These are phyloP conservation scores for Solanum raphanifolium DNA, from an alignment of 257 asterid species.

Conservation along the genomic window DNA sequence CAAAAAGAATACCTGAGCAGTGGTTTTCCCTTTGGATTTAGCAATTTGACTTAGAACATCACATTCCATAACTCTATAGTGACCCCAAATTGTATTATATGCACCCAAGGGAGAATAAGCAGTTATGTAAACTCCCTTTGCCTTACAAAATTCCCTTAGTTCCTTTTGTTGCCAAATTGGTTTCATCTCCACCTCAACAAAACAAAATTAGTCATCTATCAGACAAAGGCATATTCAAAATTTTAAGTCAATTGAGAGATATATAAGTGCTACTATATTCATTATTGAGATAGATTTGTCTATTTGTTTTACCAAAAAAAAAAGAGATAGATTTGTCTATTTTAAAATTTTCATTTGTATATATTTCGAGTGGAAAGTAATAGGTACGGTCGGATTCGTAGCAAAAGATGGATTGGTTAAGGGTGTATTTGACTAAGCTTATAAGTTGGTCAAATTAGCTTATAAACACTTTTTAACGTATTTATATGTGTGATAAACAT, in stretches of 20 bases:
- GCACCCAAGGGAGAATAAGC: constrained; percentile 64
- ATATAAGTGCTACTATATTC: background rate
- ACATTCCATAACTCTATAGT: constrained; percentile 32
- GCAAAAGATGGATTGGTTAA: background rate
- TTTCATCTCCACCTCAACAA: constrained; percentile 45
- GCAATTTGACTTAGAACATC: constrained; percentile 33
- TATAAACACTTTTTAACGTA: background rate
- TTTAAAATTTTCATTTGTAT: background rate
- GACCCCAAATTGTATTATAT: constrained; percentile 52
- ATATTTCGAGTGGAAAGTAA: background rate
- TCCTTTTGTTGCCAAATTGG: constrained; percentile 48
- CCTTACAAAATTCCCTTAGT: constrained; percentile 37
- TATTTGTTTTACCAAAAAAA: too few species aligned
- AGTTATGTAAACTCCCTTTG: constrained; percentile 33
- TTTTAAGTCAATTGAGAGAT: background rate
- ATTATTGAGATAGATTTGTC: background rate
- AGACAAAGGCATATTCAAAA: background rate
- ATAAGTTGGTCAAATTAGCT: background rate
- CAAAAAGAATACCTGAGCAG: constrained; percentile 33
- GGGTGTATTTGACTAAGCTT: background rate
- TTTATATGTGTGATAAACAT: background rate
- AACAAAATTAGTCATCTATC: background rate
- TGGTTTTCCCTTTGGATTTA: constrained; percentile 26
- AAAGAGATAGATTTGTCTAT: background rate
- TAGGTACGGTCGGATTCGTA: background rate